phyloP scores from a whole-genome alignment of 2,329 filamentous ascomycete species.

The Purpureocillium takamizusanense region DNA sequence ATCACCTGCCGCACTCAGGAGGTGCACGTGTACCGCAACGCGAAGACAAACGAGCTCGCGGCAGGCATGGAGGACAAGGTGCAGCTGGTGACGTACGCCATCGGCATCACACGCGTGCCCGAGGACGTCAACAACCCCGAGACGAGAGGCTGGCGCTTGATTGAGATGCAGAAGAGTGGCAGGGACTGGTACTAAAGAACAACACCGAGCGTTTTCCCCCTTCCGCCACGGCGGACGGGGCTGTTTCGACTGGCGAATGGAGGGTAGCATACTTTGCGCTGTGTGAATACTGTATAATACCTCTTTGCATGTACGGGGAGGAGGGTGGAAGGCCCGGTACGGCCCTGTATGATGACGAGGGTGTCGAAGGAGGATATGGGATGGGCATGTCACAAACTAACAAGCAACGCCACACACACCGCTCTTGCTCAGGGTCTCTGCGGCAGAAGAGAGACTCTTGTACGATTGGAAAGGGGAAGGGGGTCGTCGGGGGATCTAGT shows the following conservation, averaged over 20 bases:
- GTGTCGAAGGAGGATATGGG: too few species aligned
- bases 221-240: too few species aligned
- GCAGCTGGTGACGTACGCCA: conserved; percentile 95
- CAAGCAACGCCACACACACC: too few species aligned
- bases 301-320: too few species aligned
- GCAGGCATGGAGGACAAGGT: conserved; percentile 99
- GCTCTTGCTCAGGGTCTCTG: too few species aligned
- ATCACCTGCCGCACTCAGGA: conserved; percentile 95
- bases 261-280: too few species aligned
- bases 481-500: conserved; percentile 8
- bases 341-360: too few species aligned
- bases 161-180: conserved; percentile 97
- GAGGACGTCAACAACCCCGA: conserved; percentile 97
- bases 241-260: too few species aligned
- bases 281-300: too few species aligned
- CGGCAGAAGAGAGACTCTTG: conserved; percentile 5
- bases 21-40: conserved; percentile 92
- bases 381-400: too few species aligned
- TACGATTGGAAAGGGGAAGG: conserved; percentile 14
- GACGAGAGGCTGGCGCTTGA: conserved; percentile 92
- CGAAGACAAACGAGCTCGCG: conserved; percentile 80
- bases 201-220: too few species aligned
- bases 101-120: conserved; percentile 85
- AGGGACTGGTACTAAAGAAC: conserved; percentile 62
- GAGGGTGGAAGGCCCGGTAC: too few species aligned